These are phyloP conservation scores for Nigrospora sphaerica DNA, from an alignment of 2,329 filamentous ascomycete genomes.

Conservation along the genomic window DNA sequence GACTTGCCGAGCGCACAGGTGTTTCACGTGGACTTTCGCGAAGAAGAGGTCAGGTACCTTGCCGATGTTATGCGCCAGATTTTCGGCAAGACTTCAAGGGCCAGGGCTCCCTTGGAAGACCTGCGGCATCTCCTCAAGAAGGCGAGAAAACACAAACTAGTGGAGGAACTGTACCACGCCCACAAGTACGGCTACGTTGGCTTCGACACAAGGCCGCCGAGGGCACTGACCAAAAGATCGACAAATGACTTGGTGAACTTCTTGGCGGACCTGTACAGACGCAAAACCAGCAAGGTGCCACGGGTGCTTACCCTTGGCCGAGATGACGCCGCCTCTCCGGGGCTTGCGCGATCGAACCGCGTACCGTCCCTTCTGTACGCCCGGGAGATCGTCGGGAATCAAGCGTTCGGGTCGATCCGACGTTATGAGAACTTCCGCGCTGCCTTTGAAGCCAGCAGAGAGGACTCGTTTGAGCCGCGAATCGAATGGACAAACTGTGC, in stretches of 20 bases:
- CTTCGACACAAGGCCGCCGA: slow-evolving; percentile 10
- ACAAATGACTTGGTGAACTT: slow-evolving; percentile 27
- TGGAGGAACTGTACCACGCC: slow-evolving; percentile 7
- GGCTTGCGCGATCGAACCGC: slow-evolving; percentile 19
- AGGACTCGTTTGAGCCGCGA: slow-evolving; percentile 44
- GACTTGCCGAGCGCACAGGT: slow-evolving; percentile 7
- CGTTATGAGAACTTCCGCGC: slow-evolving; percentile 36
- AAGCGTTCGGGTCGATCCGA: slow-evolving; percentile 32
- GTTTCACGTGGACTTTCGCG: slow-evolving; percentile 21
- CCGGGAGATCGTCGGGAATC: slow-evolving; percentile 40
- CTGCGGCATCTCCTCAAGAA: slow-evolving; percentile 21
- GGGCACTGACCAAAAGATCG: slow-evolving; percentile 16
- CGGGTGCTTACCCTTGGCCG: slow-evolving; percentile 22
- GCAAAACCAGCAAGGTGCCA: slow-evolving; percentile 10
- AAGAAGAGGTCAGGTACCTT: slow-evolving; percentile 16
- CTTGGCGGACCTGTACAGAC: slow-evolving; percentile 24
- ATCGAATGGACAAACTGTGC: slow-evolving; percentile 55
- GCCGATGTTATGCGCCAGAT: slow-evolving; percentile 13
- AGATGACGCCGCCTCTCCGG: slow-evolving; percentile 19
- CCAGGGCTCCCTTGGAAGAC: slow-evolving; percentile 9
- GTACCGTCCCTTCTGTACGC: slow-evolving; percentile 37
- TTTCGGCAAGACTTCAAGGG: slow-evolving; percentile 8
- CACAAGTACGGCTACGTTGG: slow-evolving; percentile 11
- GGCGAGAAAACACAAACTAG: slow-evolving; percentile 4
- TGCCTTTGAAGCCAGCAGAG: slow-evolving; percentile 34